These are phyloP conservation scores for Wickerhamomyces bisporus DNA, from an alignment of 805 yeast species.

Conservation along the genomic window DNA sequence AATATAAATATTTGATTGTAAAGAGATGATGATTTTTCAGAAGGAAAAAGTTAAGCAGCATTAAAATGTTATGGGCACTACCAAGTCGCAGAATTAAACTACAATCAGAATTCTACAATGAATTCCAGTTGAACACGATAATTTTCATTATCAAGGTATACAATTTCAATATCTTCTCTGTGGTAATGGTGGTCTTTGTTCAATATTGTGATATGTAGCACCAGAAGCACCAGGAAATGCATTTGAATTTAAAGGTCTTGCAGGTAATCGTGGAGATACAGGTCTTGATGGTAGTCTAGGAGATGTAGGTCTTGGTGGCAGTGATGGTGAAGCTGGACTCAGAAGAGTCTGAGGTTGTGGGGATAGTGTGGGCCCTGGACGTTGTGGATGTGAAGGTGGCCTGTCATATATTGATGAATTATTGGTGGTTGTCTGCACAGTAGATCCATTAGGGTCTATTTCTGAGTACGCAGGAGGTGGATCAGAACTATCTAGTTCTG, in stretches of 20 bases:
- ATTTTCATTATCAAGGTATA: neutral
- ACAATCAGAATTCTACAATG: too few species aligned
- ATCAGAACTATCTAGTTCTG: constrained; percentile 14
- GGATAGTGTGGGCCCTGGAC: too few species aligned
- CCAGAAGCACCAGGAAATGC: constrained; percentile 10
- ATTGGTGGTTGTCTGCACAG: neutral
- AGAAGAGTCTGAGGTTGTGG: too few species aligned
- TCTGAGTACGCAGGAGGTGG: constrained; percentile 36
- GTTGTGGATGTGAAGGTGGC: constrained; percentile 8
- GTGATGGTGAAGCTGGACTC: constrained; percentile 2
- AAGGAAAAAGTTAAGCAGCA: neutral
- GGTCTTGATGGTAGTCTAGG: constrained; percentile 8
- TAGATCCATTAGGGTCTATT: constrained; percentile 20
- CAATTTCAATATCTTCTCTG: constrained; percentile 1
- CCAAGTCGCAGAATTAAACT: too few species aligned
- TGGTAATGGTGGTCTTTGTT: constrained; percentile 9
- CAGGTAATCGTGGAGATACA: constrained; percentile 9
- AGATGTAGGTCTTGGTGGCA: constrained; percentile 1
- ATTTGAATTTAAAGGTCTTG: constrained; percentile 6
- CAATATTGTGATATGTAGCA: constrained; percentile 8
- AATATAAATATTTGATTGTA: too few species aligned
- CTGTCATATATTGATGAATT: constrained; percentile 3
- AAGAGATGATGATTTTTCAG: too few species aligned
- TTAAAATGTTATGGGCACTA: neutral
- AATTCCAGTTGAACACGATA: too few species aligned